Evolutionary conservation across 805 yeast species (phyloP), one percentile per base, ranked within the genome.

Genomic region (Wickerhamiella hasegawae): DNA sequence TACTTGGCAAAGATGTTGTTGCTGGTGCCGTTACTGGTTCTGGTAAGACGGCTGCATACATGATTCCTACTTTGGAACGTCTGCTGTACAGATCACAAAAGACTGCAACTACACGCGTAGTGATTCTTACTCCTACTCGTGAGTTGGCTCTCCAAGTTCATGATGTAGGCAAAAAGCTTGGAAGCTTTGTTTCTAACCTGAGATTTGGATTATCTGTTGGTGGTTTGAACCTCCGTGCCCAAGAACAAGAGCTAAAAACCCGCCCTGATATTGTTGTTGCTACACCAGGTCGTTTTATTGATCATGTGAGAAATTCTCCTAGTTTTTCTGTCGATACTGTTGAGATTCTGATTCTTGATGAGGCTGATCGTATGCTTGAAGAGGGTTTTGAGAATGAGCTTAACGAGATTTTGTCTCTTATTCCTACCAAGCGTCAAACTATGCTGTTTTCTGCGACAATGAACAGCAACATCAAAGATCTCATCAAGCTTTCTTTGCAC

Each of bases 21-120:
- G 99, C 97, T 14, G 97, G 97, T 65, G 99, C 99, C 24, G 94
- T 82, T 18, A 90, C 99, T 4, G 99, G 99, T 63, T 87, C 97
- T 16, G 99, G 99, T 69, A 90, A 90, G 57, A 90, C 99, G 18
- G 98, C 96, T 2, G 99, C 99, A 1, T 90, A 83, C 54, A 76
- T 90, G 77, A 79, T 90, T 37, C 98, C 98, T 11, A 82, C 85
- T 31, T 72, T 90, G 41, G 98, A 90, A 60, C 74, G 99, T 59
- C 64, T 90, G 24, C 60, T 90, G 21, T 87, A 76, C 59, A 81
- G 90, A 48, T 95, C 97, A 10, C 67, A 81, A 36, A 80, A 80
- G 49, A 60, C 80, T 4, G 77, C 95, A 1, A 70, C 92, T 1
- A 85, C 97, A 2, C 70, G 96, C 54, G 98, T 90, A 15, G 69